Evolutionary conservation across 768 basidiomycete genomes (phyloP).

Genomic region (Naematelia encephala): DNA sequence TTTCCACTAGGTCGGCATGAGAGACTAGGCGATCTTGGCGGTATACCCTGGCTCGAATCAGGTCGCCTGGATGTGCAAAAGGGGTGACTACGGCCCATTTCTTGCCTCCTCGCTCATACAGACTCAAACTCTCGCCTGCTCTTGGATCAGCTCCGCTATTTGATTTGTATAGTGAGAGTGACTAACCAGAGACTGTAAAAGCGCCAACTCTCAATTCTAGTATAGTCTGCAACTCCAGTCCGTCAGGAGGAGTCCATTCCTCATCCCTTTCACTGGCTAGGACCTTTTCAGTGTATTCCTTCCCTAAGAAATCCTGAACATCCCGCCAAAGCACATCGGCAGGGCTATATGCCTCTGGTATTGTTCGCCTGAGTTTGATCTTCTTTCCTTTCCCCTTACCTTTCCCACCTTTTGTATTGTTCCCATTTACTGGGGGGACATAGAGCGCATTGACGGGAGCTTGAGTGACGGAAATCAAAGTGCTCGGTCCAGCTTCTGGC

Average conservation of each 20-base stretch:
- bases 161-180: slow-evolving; percentile 57
- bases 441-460: slow-evolving; percentile 27
- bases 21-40: slow-evolving; percentile 66
- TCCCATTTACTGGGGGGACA: slow-evolving; percentile 5
- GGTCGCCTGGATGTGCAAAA: slow-evolving; percentile 79
- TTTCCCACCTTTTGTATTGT: neutral
- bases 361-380: slow-evolving; percentile 49
- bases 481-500: neutral
- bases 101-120: slow-evolving; percentile 67
- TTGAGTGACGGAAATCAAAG: slow-evolving; percentile 20
- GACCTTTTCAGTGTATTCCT: slow-evolving; percentile 58
- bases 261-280: slow-evolving; percentile 56
- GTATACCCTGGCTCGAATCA: slow-evolving; percentile 68
- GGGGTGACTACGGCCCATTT: slow-evolving; percentile 80
- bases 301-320: slow-evolving; percentile 64
- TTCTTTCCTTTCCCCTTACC: slow-evolving; percentile 17
- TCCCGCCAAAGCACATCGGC: slow-evolving; percentile 76
- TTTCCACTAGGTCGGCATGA: slow-evolving; percentile 59
- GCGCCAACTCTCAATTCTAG: slow-evolving; percentile 66
- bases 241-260: slow-evolving; percentile 54
- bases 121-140: slow-evolving; percentile 28
- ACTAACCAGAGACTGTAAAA: slow-evolving; percentile 57
- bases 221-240: slow-evolving; percentile 58
- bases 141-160: neutral
- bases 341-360: slow-evolving; percentile 64